Evolutionary conservation across 106 monocot species (phyloP).

Genomic region (Allium cepa): DNA sequence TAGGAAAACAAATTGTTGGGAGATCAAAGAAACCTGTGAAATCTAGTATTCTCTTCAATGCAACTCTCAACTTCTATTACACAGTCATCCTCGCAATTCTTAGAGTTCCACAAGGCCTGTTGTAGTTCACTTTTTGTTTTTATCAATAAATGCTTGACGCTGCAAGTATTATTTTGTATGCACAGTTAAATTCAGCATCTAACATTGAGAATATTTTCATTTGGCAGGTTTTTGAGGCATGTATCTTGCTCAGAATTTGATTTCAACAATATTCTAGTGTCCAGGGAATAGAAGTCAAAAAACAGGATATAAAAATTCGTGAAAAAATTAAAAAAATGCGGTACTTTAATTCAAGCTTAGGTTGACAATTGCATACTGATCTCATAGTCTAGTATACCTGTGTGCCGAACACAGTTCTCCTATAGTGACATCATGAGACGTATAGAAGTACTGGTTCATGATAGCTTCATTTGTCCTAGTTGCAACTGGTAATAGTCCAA

Average conservation of each 20-base stretch:
- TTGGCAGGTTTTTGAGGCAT: not conserved
- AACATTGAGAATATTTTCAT: not conserved
- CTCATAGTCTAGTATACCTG: constrained; percentile 23
- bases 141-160: constrained; percentile 66
- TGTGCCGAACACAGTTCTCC: constrained; percentile 67
- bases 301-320: too few relatives aligned
- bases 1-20: too few relatives aligned
- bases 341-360: too few relatives aligned
- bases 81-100: constrained; percentile 35
- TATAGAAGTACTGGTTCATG: constrained; percentile 74
- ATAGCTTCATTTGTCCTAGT: constrained; percentile 25
- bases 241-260: not conserved
- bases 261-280: not conserved
- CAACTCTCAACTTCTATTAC: constrained; percentile 82
- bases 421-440: constrained; percentile 72
- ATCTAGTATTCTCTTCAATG: constrained; percentile 65
- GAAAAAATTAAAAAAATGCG: too few relatives aligned
- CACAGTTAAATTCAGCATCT: not conserved
- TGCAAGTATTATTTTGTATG: constrained; percentile 13
- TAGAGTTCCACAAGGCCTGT: constrained; percentile 44
- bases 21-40: constrained; percentile 56
- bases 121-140: constrained; percentile 74
- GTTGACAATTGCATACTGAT: too few relatives aligned
- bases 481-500: constrained; percentile 83
- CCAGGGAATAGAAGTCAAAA: too few relatives aligned